Percentiles rank a stretch among this genome's conserved stretches.
These are phyloP conservation scores for Hymenotorrendiella dingleyae DNA, from an alignment of 2,329 filamentous ascomycete species.

Conservation along the genomic window DNA sequence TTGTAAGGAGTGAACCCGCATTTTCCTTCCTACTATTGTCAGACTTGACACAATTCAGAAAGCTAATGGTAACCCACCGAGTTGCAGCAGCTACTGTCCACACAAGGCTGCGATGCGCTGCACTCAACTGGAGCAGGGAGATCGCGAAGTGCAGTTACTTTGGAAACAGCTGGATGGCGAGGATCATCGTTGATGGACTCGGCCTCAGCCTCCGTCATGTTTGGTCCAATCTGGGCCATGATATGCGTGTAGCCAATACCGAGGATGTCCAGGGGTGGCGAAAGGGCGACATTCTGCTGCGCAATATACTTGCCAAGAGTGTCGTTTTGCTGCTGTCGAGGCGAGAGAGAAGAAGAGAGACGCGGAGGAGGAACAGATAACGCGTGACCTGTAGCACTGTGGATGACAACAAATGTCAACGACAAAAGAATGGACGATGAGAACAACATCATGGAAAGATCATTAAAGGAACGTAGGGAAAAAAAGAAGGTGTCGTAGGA, in stretches of 20 bases:
- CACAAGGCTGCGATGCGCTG: slow-evolving; percentile 12
- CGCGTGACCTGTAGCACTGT: slow-evolving; percentile 2
- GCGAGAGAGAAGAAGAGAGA: background rate
- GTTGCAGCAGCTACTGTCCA: slow-evolving; percentile 22
- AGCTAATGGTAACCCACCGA: slow-evolving; percentile 9
- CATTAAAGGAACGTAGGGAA: background rate
- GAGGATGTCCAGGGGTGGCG: slow-evolving; percentile 13
- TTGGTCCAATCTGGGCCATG: slow-evolving; percentile 14
- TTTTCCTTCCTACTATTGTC: slow-evolving; percentile 15
- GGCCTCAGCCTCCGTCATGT: slow-evolving; percentile 14
- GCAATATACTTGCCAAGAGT: background rate
- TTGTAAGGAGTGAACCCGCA: slow-evolving; percentile 18
- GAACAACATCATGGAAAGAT: slow-evolving; percentile 4
- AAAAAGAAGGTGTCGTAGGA: background rate
- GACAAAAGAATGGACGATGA: slow-evolving; percentile 7
- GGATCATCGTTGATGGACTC: slow-evolving; percentile 4
- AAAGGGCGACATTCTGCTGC: slow-evolving; percentile 12
- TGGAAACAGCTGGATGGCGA: slow-evolving; percentile 2
- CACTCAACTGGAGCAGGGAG: slow-evolving; percentile 8
- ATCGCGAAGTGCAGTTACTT: background rate
- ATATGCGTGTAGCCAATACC: slow-evolving; percentile 17
- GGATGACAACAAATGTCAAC: slow-evolving; percentile 4
- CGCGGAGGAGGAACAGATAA: background rate
- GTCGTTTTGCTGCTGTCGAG: background rate
- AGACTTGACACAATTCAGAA: background rate